Evolutionary conservation across 805 yeast species (phyloP), one percentile per base, ranked within the genome.

Genomic region (Metschnikowia continentalis): DNA sequence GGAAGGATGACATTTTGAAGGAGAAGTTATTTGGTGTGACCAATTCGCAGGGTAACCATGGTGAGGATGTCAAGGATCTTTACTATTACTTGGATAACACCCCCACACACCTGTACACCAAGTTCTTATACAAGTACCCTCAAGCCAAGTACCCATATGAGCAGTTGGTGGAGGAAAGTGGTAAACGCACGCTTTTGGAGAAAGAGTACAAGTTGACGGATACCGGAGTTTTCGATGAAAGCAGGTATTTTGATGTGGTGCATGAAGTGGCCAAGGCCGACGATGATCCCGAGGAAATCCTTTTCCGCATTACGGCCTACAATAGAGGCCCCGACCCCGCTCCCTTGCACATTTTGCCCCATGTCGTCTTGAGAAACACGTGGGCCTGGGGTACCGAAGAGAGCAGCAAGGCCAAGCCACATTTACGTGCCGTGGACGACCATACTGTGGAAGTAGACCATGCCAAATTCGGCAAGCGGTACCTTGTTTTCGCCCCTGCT

Each of bases 11-110:
- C 40, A 80, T 89, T 58, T 76, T 90, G 66, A 90, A 90, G 68
- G 97, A 90, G 65, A 84, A 89, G 56, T 75, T 87, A 54, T 90
- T 84, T 67, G 97, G 97, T 2, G 78, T 90, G 37, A 90, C 96
- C 26, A 95, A 95, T 47, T 90, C 88, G 13, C 91, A 90, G 65
- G 97, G 97, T 11, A 91, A 91, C 66, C 97, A 90, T 67, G 97
- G 97, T 50, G 97, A 90, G 65, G 97, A 90, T 66, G 96, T 89
- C 53, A 90, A 90, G 70, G 95, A 88, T 63, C 67, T 84, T 57
- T 88, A 88, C 65, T 90, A 82, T 65, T 90, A 90, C 63, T 76
- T 90, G 54, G 97, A 90, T 70, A 90, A 89, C 69, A 88, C 95
- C 11, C 97, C 97, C 6, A 80, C 96, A 5, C 97, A 90, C 70